Evolutionary conservation across 176 grass and related monocot species (phyloP).

Genomic region (Alloteropsis semialata): DNA sequence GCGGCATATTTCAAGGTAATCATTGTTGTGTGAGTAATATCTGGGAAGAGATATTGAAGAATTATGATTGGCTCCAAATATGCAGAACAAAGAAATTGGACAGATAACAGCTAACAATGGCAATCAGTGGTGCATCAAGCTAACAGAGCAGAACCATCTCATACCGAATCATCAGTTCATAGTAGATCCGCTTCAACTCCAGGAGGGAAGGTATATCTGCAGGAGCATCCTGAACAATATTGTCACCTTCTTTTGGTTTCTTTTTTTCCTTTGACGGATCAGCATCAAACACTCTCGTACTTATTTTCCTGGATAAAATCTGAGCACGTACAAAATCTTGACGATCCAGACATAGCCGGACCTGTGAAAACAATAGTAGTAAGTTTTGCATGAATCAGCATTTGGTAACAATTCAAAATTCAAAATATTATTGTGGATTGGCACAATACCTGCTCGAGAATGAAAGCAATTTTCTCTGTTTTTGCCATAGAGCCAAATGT

Average conservation of each 20-base stretch:
- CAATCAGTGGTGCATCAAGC: background rate
- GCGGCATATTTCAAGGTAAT: conserved; percentile 90
- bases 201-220: conserved; percentile 76
- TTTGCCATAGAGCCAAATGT: conserved; percentile 99
- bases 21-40: conserved; percentile 83
- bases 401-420: background rate
- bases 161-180: conserved; percentile 92
- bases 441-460: conserved; percentile 78
- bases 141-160: conserved; percentile 15
- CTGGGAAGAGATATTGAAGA: conserved; percentile 35
- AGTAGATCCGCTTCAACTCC: conserved; percentile 92
- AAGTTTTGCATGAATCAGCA: background rate
- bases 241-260: conserved; percentile 89
- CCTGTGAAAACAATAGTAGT: conserved; percentile 43
- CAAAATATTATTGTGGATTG: background rate
- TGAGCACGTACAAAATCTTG: conserved; percentile 88
- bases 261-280: conserved; percentile 88
- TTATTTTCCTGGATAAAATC: conserved; percentile 96
- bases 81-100: background rate
- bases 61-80: background rate
- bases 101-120: background rate
- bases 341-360: conserved; percentile 82
- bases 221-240: conserved; percentile 86
- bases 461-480: conserved; percentile 95
- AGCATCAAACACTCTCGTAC: conserved; percentile 75